A percentile compares a stretch with the other conserved stretches of the same genome.
These are phyloP conservation scores for Suillus weaverae DNA, from an alignment of 768 basidiomycete species.

Conservation along the genomic window DNA sequence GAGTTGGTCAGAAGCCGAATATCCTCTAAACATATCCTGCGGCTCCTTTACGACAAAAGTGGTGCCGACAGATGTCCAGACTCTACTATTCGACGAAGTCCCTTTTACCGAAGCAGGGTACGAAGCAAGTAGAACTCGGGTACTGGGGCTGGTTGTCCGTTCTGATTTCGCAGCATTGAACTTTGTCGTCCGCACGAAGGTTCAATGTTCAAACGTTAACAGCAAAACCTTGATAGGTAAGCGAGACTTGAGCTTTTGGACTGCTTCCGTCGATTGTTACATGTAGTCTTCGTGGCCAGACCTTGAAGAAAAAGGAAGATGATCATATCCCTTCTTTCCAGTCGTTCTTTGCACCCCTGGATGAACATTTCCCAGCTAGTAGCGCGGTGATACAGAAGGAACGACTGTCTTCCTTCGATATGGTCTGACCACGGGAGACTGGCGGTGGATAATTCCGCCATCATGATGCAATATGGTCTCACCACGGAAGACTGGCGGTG, in stretches of 20 bases:
- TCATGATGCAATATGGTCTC: neutral
- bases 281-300: neutral
- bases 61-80: neutral
- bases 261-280: neutral
- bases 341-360: neutral
- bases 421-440: neutral
- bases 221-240: neutral
- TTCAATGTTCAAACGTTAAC: neutral
- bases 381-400: neutral
- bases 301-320: neutral
- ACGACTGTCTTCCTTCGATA: neutral
- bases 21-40: neutral
- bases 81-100: neutral
- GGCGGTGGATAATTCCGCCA: neutral
- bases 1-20: neutral
- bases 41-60: neutral
- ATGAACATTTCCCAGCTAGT: neutral
- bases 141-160: neutral
- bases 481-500: neutral
- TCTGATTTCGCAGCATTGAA: conserved; percentile 1
- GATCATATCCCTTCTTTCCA: neutral
- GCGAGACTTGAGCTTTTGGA: neutral
- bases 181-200: neutral
- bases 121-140: neutral
- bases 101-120: neutral